Percentiles rank a stretch among this genome's conserved stretches.
phyloP scores from a whole-genome alignment of 208 protist species.

The Crithidia expoeki region DNA sequence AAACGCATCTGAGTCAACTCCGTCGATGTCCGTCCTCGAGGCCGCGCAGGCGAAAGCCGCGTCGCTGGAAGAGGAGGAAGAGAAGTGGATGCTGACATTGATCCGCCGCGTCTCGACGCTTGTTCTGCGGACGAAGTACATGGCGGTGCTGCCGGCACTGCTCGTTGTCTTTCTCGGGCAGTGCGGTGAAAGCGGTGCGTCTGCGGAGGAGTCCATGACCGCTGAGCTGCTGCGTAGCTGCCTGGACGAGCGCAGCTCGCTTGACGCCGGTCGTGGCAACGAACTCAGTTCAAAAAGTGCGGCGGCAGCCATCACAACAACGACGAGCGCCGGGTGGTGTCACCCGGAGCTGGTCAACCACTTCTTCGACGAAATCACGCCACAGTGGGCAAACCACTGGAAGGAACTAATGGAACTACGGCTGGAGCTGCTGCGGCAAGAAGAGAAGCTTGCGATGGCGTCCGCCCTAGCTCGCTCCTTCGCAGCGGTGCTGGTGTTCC shows the following conservation, averaged over 20 bases:
- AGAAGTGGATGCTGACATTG: slow-evolving; percentile 61
- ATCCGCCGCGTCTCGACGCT: slow-evolving; percentile 61
- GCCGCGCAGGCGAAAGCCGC: slow-evolving; percentile 16
- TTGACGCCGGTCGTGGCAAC: not conserved
- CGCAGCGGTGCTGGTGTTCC: slow-evolving; percentile 47
- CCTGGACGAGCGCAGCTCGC: not conserved
- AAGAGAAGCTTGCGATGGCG: slow-evolving; percentile 49
- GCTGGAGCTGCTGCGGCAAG: slow-evolving; percentile 53
- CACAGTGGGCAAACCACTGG: slow-evolving; percentile 65
- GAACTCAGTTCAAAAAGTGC: not conserved
- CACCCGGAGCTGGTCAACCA: slow-evolving; percentile 42
- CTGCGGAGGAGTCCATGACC: slow-evolving; percentile 7
- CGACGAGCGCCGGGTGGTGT: slow-evolving; percentile 32
- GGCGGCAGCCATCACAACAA: not conserved
- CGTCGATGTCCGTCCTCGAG: slow-evolving; percentile 9
- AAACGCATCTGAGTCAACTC: not conserved
- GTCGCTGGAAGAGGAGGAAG: slow-evolving; percentile 25
- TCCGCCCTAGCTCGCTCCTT: slow-evolving; percentile 55
- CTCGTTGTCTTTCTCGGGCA: slow-evolving; percentile 40
- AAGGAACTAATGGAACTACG: slow-evolving; percentile 81
- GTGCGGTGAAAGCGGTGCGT: not conserved
- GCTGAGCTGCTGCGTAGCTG: slow-evolving; percentile 13
- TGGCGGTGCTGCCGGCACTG: slow-evolving; percentile 45
- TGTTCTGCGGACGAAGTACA: slow-evolving; percentile 53
- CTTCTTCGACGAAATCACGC: slow-evolving; percentile 54